phyloP scores from a whole-genome alignment of 495 filamentous ascomycete genomes.

The Aspergillus nidulans region DNA sequence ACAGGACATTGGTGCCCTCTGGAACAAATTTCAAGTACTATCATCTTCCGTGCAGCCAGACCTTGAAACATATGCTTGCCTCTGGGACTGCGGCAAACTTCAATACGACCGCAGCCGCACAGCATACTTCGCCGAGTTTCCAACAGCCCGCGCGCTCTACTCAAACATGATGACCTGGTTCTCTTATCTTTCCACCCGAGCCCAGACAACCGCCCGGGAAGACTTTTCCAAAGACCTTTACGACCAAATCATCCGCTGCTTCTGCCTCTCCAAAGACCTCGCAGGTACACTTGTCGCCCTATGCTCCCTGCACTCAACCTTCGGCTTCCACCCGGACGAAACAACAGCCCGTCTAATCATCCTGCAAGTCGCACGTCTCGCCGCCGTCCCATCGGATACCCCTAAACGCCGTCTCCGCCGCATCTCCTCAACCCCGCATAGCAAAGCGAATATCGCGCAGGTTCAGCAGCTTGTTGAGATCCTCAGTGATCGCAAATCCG shows the following conservation, averaged over 20 bases:
- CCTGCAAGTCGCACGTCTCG: conserved; percentile 46
- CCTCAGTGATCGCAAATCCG: conserved; percentile 33
- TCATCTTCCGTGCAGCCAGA: conserved; percentile 52
- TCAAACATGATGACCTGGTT: conserved; percentile 57
- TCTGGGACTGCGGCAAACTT: conserved; percentile 59
- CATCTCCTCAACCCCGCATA: conserved; percentile 37
- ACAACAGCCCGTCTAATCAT: conserved; percentile 48
- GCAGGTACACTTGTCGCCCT: conserved; percentile 58
- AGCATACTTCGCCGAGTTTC: conserved; percentile 32
- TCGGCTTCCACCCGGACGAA: conserved; percentile 50
- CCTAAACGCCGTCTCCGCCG: conserved; percentile 41
- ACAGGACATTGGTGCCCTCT: conserved; percentile 47
- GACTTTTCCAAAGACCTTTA: conserved; percentile 51
- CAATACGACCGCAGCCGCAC: conserved; percentile 44
- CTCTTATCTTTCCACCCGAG: conserved; percentile 27
- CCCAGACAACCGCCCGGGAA: conserved; percentile 19
- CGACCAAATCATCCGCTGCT: conserved; percentile 52
- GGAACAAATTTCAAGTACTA: conserved; percentile 51
- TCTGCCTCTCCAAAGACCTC: conserved; percentile 51
- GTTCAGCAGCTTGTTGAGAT: conserved; percentile 35
- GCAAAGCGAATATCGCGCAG: conserved; percentile 42
- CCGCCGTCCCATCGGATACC: conserved; percentile 35
- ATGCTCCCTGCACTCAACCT: conserved; percentile 48
- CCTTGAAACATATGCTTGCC: conserved; percentile 62
- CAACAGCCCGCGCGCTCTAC: conserved; percentile 53